These are phyloP conservation scores for Metschnikowia continentalis DNA, from an alignment of 805 yeast genomes.

Conservation along the genomic window DNA sequence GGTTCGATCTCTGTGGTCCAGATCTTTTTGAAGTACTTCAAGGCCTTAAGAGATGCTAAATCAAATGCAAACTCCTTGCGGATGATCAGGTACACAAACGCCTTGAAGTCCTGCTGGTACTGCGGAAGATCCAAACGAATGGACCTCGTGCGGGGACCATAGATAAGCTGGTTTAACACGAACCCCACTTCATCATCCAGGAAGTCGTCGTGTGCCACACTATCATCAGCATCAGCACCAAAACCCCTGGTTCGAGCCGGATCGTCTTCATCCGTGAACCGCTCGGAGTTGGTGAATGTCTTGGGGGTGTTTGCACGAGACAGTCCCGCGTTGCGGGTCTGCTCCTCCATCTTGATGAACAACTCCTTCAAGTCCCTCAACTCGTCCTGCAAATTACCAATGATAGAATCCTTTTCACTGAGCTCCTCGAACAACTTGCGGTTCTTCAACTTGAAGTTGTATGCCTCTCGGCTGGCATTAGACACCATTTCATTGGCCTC, in stretches of 20 bases:
- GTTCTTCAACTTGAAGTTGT: slow-evolving; percentile 57
- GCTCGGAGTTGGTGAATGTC: neutral
- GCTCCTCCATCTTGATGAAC: slow-evolving; percentile 51
- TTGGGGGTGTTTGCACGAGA: slow-evolving; percentile 16
- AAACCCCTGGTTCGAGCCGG: neutral
- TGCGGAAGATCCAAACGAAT: slow-evolving; percentile 43
- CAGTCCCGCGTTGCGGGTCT: slow-evolving; percentile 16
- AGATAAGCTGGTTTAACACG: slow-evolving; percentile 24
- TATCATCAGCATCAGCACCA: neutral
- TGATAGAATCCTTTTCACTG: slow-evolving; percentile 63
- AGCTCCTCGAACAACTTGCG: slow-evolving; percentile 48
- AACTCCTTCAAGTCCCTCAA: slow-evolving; percentile 59
- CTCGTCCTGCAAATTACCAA: slow-evolving; percentile 64
- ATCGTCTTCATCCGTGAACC: neutral
- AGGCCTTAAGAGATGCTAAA: slow-evolving; percentile 40
- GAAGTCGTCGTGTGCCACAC: neutral
- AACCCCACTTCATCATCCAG: slow-evolving; percentile 6
- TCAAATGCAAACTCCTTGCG: slow-evolving; percentile 35
- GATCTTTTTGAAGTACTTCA: slow-evolving; percentile 59
- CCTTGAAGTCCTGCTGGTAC: slow-evolving; percentile 42
- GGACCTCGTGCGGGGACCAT: slow-evolving; percentile 33
- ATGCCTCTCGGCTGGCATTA: slow-evolving; percentile 65
- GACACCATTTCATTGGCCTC: slow-evolving; percentile 86
- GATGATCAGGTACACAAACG: slow-evolving; percentile 32
- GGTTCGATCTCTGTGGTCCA: slow-evolving; percentile 73